These are phyloP conservation scores for Arthromyces matolae DNA, from an alignment of 768 basidiomycete genomes.

Conservation along the genomic window DNA sequence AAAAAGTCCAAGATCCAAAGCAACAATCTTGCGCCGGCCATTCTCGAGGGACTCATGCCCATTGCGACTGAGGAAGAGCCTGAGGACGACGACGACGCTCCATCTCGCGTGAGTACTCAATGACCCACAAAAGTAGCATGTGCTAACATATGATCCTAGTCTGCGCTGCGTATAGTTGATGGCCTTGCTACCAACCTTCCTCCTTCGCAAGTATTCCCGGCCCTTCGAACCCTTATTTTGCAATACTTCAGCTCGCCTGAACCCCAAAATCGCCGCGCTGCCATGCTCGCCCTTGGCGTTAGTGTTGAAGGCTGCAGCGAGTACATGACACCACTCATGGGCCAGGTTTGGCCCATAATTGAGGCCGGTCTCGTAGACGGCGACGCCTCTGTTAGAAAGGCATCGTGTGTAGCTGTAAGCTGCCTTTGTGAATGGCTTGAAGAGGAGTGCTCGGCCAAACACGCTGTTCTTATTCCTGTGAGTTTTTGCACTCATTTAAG, in stretches of 20 bases:
- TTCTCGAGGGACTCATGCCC: conserved; percentile 90
- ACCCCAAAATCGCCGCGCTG: conserved; percentile 78
- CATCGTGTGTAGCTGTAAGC: conserved; percentile 92
- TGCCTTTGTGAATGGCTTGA: conserved; percentile 98
- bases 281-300: conserved; percentile 93
- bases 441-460: conserved; percentile 84
- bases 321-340: conserved; percentile 92
- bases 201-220: conserved; percentile 93
- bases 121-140: neutral
- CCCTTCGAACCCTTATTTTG: conserved; percentile 77
- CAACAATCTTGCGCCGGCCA: conserved; percentile 76
- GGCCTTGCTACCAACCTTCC: conserved; percentile 89
- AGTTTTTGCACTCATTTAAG: conserved; percentile 31
- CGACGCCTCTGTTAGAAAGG: conserved; percentile 86
- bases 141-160: conserved; percentile 39
- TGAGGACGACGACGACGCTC: conserved; percentile 91
- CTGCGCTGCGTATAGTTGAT: conserved; percentile 93
- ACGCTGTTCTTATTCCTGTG: conserved; percentile 82
- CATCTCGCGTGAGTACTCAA: conserved; percentile 68
- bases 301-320: conserved; percentile 97
- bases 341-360: conserved; percentile 90
- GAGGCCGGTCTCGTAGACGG: conserved; percentile 82
- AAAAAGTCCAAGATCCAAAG: conserved; percentile 96
- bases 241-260: conserved; percentile 83
- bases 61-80: conserved; percentile 93